Percentiles rank a stretch among this genome's conserved stretches.
These are phyloP conservation scores for Nicotiana rustica DNA, from an alignment of 305 asterid genomes.

Conservation along the genomic window DNA sequence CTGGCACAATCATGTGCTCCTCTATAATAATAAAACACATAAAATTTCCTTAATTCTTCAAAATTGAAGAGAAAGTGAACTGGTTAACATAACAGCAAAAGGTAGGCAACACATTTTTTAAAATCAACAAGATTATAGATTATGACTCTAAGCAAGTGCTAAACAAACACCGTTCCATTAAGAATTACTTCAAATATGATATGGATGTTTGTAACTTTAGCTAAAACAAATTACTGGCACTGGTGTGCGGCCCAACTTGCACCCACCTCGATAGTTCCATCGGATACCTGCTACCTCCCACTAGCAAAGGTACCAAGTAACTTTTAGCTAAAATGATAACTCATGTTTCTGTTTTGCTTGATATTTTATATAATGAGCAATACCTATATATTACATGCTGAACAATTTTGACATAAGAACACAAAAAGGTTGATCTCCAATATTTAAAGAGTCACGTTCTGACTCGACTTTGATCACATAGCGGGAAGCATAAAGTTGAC, in stretches of 20 bases:
- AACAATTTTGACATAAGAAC: conserved; percentile 12
- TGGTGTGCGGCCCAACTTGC: no score
- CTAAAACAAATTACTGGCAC: no score
- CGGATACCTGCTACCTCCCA: no score
- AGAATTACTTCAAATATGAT: neutral
- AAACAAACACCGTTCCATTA: neutral
- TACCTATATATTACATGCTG: neutral
- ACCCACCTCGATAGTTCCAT: no score
- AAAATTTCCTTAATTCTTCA: neutral
- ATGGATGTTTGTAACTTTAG: neutral
- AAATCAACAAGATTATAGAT: neutral
- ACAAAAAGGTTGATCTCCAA: neutral
- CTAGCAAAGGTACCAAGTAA: neutral
- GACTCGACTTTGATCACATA: neutral
- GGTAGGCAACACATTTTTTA: neutral
- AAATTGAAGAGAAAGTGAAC: conserved; percentile 18
- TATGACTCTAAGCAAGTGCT: conserved; percentile 12
- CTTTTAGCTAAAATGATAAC: conserved; percentile 21
- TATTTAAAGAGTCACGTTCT: neutral
- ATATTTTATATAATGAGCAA: conserved; percentile 9
- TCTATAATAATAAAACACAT: conserved; percentile 4
- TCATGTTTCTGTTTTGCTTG: conserved; percentile 16
- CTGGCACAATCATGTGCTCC: neutral
- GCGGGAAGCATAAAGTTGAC: neutral
- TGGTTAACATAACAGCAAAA: neutral